These are phyloP conservation scores for Olyra latifolia DNA, from an alignment of 176 grass and related monocot species.

Conservation along the genomic window DNA sequence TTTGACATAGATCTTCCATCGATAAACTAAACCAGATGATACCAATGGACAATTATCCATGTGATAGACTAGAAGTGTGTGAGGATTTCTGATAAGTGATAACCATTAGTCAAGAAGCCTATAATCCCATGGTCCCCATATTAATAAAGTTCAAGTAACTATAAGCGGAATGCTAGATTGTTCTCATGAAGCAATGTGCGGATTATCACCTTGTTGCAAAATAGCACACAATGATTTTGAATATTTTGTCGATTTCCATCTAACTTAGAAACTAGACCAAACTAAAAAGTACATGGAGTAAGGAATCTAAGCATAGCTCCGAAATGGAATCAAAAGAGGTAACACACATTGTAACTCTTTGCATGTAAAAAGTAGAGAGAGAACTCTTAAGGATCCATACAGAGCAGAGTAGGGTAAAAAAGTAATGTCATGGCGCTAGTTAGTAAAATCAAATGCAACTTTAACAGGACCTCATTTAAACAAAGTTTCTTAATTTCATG, in stretches of 20 bases:
- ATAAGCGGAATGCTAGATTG: background rate
- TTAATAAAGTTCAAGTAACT: background rate
- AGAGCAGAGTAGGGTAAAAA: background rate
- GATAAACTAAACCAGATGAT: background rate
- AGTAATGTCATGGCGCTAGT: background rate
- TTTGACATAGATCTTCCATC: background rate
- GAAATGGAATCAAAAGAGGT: constrained; percentile 6
- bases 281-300: background rate
- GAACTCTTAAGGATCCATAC: background rate
- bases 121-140: background rate
- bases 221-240: background rate
- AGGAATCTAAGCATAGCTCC: background rate
- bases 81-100: constrained; percentile 16
- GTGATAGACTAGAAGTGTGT: background rate
- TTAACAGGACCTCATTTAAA: background rate
- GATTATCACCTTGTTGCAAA: constrained; percentile 2
- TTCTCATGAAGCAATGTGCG: constrained; percentile 8
- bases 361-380: background rate
- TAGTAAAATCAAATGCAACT: background rate
- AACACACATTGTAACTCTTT: background rate
- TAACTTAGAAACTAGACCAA: background rate
- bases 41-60: background rate
- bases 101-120: constrained; percentile 3
- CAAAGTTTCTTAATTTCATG: constrained; percentile 14
- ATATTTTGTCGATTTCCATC: constrained; percentile 8